Percentiles rank a stretch among this genome's conserved stretches.
Evolutionary conservation across 169 alveolate genomes (phyloP).

Genomic region (Perkinsus marinus): DNA sequence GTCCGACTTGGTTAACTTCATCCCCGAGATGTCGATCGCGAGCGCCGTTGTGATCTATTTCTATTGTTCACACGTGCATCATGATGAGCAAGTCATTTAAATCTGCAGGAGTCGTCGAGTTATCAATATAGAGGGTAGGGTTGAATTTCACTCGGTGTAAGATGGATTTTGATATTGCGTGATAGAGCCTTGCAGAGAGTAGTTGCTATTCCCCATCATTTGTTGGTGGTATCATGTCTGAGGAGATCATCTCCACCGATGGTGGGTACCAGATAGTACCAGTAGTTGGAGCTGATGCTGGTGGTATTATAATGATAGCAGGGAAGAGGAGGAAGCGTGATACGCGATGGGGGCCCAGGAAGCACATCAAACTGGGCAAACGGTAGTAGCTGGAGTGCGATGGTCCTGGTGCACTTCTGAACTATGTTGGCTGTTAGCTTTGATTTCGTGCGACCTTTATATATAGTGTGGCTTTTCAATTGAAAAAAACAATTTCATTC

Average conservation of each 20-base stretch:
- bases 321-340: not conserved
- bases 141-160: too few relatives aligned
- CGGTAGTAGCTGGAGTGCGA: not conserved
- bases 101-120: too few relatives aligned
- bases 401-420: too few relatives aligned
- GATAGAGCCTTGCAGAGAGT: not conserved
- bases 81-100: too few relatives aligned
- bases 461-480: too few relatives aligned
- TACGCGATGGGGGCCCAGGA: not conserved
- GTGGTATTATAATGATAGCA: not conserved
- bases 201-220: not conserved
- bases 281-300: not conserved
- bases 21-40: too few relatives aligned
- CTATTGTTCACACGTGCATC: too few relatives aligned
- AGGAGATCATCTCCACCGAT: not conserved
- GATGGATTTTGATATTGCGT: not conserved
- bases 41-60: too few relatives aligned
- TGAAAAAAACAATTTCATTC: too few relatives aligned
- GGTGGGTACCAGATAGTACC: not conserved
- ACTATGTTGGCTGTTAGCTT: too few relatives aligned
- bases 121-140: too few relatives aligned
- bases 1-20: conserved; percentile 78
- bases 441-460: too few relatives aligned
- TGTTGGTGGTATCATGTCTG: not conserved
- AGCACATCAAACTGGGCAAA: not conserved